Percentiles rank a stretch among this genome's conserved stretches.
phyloP scores from a whole-genome alignment of 306 rosid species.

The Trichosanthes cucumerina region DNA sequence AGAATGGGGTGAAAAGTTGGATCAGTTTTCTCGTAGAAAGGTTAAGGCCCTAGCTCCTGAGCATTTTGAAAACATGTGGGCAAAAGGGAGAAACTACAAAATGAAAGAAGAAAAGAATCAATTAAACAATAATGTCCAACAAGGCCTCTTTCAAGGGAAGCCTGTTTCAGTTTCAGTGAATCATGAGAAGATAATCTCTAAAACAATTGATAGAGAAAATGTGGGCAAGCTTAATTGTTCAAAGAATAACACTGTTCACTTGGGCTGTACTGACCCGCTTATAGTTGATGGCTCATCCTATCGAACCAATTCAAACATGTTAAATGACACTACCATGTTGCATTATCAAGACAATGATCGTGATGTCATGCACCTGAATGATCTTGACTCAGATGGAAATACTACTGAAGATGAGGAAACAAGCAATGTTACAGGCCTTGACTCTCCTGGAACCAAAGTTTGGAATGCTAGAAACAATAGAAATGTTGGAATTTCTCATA shows the following conservation, averaged over 20 bases:
- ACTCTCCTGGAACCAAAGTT: constrained; percentile 89
- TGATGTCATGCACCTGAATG: constrained; percentile 25
- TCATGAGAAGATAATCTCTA: constrained; percentile 29
- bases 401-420: constrained; percentile 79
- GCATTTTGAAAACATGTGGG: constrained; percentile 88
- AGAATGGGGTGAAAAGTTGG: constrained; percentile 94
- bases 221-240: constrained; percentile 29
- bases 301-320: constrained; percentile 26
- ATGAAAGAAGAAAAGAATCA: constrained; percentile 44
- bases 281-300: constrained; percentile 20
- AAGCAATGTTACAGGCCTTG: constrained; percentile 66
- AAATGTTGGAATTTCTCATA: constrained; percentile 49
- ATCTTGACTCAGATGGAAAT: constrained; percentile 49
- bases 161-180: constrained; percentile 23
- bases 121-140: constrained; percentile 34
- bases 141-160: constrained; percentile 33
- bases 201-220: constrained; percentile 31
- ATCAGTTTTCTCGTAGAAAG: constrained; percentile 73
- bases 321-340: constrained; percentile 22
- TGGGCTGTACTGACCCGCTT: constrained; percentile 26
- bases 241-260: constrained; percentile 27
- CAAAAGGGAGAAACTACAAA: constrained; percentile 73
- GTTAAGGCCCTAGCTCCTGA: constrained; percentile 91
- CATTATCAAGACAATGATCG: constrained; percentile 38
- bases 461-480: constrained; percentile 90